Base-by-base conservation (phyloP, 768 basidiomycete genomes). In the Tephrocybe sp. region DNA sequence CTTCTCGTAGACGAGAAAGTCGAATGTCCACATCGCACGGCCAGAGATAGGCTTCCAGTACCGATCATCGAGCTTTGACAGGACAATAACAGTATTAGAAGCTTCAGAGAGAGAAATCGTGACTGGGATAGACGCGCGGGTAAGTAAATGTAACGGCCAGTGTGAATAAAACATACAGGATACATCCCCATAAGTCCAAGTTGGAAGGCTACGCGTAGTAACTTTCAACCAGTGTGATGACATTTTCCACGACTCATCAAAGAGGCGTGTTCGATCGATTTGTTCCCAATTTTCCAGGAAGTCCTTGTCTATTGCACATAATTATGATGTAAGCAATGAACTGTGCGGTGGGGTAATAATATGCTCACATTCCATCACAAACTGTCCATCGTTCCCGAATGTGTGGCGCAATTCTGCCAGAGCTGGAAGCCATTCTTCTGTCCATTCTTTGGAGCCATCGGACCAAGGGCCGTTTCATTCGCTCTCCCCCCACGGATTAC, bases 401-500 rank as follows among this genome's bases (percentile, higher is more conserved):
- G 61, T 49, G 61, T 83, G 79, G 3, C 64, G 68, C 0, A 84
- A 65, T 24, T 62, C 62, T 0, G 70, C 65, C 4, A 82, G 67
- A 3, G 69, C 62, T 20, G 66, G 65, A 0, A 80, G 53, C 80
- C 80, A 81, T 51, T 81, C 79, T 8, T 53, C 49, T 1, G 73
- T 79, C 81, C 81, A 83, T 57, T 82, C 79, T 52, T 80, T 80
- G 4, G 77, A 75, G 0, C 81, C 80, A 56, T 82, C 80, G 1
- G 73, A 73, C 80, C 80, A 81, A 0, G 73, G 65, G 3, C 80
- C 80, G 1, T 68, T 75, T 79, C 79, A 82, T 42, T 77, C 76
- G 6, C 67, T 65, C 24, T 66, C 45, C 10, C 78, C 79, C 79
- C 79, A 82, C 0, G 81, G 81, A 55, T 82, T 79, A 17, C 79